Percentiles rank a stretch among this genome's conserved stretches.
Conservation (phyloP, 345 rosid genomes). For the Diplotaxis tenuifolia region DNA sequence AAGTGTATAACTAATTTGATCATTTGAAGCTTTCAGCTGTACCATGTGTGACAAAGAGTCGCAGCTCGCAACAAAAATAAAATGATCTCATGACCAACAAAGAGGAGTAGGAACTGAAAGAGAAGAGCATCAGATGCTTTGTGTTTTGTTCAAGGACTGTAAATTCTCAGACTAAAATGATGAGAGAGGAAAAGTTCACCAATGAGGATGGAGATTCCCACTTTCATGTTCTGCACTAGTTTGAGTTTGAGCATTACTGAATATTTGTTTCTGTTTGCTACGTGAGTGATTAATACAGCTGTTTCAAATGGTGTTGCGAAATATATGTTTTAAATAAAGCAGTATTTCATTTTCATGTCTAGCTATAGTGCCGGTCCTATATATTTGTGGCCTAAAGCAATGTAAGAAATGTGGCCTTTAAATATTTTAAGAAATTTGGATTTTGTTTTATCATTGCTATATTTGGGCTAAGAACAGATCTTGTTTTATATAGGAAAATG, state of each 20-base stretch:
- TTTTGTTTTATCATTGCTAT: no score
- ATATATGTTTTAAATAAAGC: background rate
- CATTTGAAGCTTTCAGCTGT: background rate
- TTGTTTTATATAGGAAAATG: no score
- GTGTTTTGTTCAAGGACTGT: background rate
- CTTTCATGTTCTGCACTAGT: constrained; percentile 3
- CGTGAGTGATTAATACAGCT: constrained; percentile 5
- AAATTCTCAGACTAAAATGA: constrained; percentile 18
- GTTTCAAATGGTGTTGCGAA: background rate
- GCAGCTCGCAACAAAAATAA: background rate
- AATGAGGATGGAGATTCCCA: constrained; percentile 27
- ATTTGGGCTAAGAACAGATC: no score
- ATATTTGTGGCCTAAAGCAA: no score
- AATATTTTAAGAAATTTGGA: no score
- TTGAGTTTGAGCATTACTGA: background rate
- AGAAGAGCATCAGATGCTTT: constrained; percentile 4
- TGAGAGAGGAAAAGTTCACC: constrained; percentile 11
- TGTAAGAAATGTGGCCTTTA: no score
- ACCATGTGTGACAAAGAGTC: background rate
- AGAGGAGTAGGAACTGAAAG: constrained; percentile 3
- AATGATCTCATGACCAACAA: constrained; percentile 12
- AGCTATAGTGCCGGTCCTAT: background rate
- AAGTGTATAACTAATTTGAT: background rate
- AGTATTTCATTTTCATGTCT: background rate
- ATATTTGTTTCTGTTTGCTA: constrained; percentile 4